Evolutionary conservation across 78 protist genomes (phyloP).

Genomic region (Tieghemostelium lacteum): DNA sequence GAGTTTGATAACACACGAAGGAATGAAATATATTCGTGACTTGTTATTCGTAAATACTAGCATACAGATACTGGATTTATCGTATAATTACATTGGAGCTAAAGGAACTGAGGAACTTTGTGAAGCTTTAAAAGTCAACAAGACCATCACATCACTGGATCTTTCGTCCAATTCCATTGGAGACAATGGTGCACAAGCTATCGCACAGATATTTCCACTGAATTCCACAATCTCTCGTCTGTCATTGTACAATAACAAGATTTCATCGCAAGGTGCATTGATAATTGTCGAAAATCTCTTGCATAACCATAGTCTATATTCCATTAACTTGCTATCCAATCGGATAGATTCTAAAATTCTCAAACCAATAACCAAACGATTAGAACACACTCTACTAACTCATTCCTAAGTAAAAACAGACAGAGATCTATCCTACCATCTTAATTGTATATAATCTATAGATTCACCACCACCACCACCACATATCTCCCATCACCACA

Average conservation of each 20-base stretch:
- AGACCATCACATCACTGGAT: conserved; percentile 54
- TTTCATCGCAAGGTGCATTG: conserved; percentile 44
- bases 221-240: conserved; percentile 34
- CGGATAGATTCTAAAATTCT: conserved; percentile 39
- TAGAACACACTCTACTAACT: conserved; percentile 14
- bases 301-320: conserved; percentile 50
- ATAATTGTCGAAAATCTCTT: conserved; percentile 49
- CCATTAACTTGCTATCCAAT: conserved; percentile 44
- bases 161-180: conserved; percentile 44
- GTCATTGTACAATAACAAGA: conserved; percentile 58
- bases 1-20: conserved; percentile 25
- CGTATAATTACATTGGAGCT: conserved; percentile 40
- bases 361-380: conserved; percentile 54
- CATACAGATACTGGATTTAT: conserved; percentile 22
- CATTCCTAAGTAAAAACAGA: background rate
- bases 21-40: conserved; percentile 6
- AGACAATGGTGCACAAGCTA: conserved; percentile 28
- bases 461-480: no score
- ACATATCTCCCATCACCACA: no score
- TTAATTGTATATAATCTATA: no score
- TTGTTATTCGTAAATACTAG: conserved; percentile 4
- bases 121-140: conserved; percentile 1
- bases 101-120: conserved; percentile 41
- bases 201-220: conserved; percentile 26
- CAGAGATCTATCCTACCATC: no score